Conservation (phyloP, 1,139 yeast species). For the Magnusiomyces ingens region DNA sequence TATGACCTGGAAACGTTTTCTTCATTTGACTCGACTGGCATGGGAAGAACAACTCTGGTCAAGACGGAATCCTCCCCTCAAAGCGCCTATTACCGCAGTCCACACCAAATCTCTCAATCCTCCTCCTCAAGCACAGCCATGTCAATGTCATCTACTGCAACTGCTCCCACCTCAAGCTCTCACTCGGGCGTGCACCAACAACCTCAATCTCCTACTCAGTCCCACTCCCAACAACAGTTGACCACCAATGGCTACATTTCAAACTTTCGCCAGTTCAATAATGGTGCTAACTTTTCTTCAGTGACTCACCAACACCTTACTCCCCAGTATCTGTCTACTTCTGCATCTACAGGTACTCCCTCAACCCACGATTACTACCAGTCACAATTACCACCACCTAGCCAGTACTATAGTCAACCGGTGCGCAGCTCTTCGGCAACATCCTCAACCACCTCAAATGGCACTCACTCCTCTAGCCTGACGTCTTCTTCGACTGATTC, state of each 20-base stretch:
- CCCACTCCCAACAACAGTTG: conserved; percentile 15
- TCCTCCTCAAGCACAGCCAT: conserved; percentile 16
- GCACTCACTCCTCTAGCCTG: not conserved
- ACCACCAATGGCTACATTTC: not conserved
- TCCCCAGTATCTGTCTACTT: conserved; percentile 16
- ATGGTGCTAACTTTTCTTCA: too few species aligned
- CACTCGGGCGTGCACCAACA: conserved; percentile 17
- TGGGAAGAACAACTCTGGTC: not conserved
- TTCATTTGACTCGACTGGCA: not conserved
- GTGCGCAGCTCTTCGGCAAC: conserved; percentile 8
- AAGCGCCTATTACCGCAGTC: conserved; percentile 2
- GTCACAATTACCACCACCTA: not conserved
- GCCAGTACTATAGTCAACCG: conserved; percentile 12
- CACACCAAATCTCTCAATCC: conserved; percentile 14
- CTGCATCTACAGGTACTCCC: conserved; percentile 8
- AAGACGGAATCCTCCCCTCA: conserved; percentile 8
- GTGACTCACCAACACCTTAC: too few species aligned
- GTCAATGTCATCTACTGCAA: conserved; percentile 15
- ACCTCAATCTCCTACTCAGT: conserved; percentile 4
- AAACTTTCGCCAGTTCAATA: too few species aligned
- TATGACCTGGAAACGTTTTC: conserved; percentile 5
- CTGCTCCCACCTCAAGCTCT: conserved; percentile 19
- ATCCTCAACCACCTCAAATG: conserved; percentile 9
- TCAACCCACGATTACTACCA: conserved; percentile 8
- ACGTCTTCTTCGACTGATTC: too few species aligned